Evolutionary conservation across 768 basidiomycete species (phyloP).

Genomic region (Floccularia luteovirens): DNA sequence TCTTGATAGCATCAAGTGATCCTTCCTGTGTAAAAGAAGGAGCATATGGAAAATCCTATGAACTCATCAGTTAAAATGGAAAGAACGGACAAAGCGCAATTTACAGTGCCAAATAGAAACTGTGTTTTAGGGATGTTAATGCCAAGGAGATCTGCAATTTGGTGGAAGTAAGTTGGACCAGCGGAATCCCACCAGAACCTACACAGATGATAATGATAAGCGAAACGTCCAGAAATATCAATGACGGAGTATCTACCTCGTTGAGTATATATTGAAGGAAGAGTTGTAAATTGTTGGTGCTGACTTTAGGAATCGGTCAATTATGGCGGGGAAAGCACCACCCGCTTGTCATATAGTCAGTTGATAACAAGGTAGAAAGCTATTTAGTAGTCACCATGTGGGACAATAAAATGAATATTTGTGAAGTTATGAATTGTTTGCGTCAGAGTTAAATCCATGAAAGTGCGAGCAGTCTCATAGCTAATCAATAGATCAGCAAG

Average conservation of each 20-base stretch:
- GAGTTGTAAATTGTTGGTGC: conserved; percentile 21
- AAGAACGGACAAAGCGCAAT: conserved; percentile 2
- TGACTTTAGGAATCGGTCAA: conserved; percentile 26
- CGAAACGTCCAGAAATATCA: background rate
- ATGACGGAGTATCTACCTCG: conserved; percentile 12
- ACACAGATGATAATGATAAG: background rate
- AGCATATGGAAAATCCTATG: conserved; percentile 21
- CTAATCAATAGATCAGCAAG: conserved; percentile 5
- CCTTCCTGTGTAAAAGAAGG: conserved; percentile 12
- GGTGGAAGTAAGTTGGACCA: conserved; percentile 27
- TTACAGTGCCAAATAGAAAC: conserved; percentile 25
- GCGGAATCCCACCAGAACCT: conserved; percentile 31
- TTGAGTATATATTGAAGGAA: conserved; percentile 21
- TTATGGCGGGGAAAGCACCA: conserved; percentile 23
- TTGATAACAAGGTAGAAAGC: background rate
- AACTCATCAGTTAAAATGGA: background rate
- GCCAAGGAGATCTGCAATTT: conserved; percentile 22
- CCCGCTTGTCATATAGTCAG: conserved; percentile 13
- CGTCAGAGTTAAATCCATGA: conserved; percentile 21
- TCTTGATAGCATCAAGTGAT: conserved; percentile 10
- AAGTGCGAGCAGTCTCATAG: conserved; percentile 22
- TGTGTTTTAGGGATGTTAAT: conserved; percentile 22
- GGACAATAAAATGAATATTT: conserved; percentile 25
- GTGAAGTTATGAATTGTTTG: conserved; percentile 23
- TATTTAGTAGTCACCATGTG: conserved; percentile 16